Evolutionary conservation across 805 yeast species (phyloP).

Genomic region (Starmerella apis): DNA sequence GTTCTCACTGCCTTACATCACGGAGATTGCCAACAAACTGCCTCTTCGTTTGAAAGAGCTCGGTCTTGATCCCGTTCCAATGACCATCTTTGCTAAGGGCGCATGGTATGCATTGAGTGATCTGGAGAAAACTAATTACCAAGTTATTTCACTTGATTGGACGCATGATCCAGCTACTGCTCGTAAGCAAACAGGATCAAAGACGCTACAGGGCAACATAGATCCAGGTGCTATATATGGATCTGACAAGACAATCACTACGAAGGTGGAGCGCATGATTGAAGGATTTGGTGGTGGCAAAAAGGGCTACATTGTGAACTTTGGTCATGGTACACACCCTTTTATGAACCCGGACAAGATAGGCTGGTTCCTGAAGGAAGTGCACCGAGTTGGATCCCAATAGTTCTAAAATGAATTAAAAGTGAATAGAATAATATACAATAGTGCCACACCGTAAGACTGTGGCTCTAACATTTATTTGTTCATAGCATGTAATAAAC

Average conservation of each 20-base stretch:
- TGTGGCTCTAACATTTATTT: too few species aligned
- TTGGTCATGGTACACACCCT: conserved; percentile 98
- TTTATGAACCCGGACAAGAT: conserved; percentile 90
- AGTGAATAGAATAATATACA: background rate
- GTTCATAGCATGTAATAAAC: too few species aligned
- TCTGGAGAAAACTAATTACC: conserved; percentile 58
- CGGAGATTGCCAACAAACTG: conserved; percentile 58
- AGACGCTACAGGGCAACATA: conserved; percentile 87
- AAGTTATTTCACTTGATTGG: conserved; percentile 92
- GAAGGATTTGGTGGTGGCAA: conserved; percentile 63
- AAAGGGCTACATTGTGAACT: conserved; percentile 80
- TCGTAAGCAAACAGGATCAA: conserved; percentile 37
- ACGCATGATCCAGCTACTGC: conserved; percentile 76
- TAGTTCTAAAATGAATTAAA: background rate
- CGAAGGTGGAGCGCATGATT: conserved; percentile 80
- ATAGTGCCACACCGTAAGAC: background rate
- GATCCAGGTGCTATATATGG: conserved; percentile 97
- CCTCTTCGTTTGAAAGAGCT: conserved; percentile 61
- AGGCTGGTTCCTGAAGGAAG: conserved; percentile 73
- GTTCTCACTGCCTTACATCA: conserved; percentile 80
- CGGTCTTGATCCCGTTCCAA: conserved; percentile 69
- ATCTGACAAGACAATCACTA: conserved; percentile 63
- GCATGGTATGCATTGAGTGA: conserved; percentile 94
- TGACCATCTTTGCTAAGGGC: conserved; percentile 88
- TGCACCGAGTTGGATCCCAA: conserved; percentile 58